Evolutionary conservation across 805 yeast species (phyloP).

Genomic region (Yamadazyma takamatsuzukensis): DNA sequence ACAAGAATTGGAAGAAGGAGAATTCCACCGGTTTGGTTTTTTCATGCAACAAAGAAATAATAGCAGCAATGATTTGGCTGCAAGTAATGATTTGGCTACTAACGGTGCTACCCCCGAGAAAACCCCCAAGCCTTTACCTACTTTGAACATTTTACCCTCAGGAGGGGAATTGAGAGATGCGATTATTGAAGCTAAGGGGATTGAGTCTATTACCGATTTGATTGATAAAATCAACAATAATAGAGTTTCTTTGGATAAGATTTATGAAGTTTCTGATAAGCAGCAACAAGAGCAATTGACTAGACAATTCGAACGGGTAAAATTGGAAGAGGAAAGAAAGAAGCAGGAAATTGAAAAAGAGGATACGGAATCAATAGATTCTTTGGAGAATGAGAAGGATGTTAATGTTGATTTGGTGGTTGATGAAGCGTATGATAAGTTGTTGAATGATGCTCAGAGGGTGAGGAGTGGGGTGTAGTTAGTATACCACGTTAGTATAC

Average conservation of each 20-base stretch:
- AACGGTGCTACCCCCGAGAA: not conserved
- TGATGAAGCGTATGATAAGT: conserved; percentile 71
- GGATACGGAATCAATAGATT: conserved; percentile 28
- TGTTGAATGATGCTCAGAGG: conserved; percentile 63
- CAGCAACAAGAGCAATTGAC: conserved; percentile 16
- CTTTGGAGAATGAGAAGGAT: conserved; percentile 10
- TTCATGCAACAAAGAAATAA: conserved; percentile 62
- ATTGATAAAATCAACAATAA: conserved; percentile 62
- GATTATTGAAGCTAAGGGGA: conserved; percentile 72
- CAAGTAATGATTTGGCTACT: not conserved
- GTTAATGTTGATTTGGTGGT: conserved; percentile 41
- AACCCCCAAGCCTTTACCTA: conserved; percentile 17
- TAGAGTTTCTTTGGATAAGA: conserved; percentile 46
- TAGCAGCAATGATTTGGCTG: conserved; percentile 12
- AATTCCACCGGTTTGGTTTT: conserved; percentile 81
- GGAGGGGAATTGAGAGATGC: conserved; percentile 55
- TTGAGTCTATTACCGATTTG: conserved; percentile 63
- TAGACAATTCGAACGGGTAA: conserved; percentile 13
- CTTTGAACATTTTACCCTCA: conserved; percentile 44
- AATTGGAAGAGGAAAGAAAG: conserved; percentile 7
- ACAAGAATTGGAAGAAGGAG: conserved; percentile 91
- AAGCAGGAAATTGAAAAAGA: not conserved
- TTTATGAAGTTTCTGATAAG: conserved; percentile 31
- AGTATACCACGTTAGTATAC: no score
- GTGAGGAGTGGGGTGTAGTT: no score